Evolutionary conservation across 108 stramenopile species (phyloP).

Genomic region (Nitzschia sp.): DNA sequence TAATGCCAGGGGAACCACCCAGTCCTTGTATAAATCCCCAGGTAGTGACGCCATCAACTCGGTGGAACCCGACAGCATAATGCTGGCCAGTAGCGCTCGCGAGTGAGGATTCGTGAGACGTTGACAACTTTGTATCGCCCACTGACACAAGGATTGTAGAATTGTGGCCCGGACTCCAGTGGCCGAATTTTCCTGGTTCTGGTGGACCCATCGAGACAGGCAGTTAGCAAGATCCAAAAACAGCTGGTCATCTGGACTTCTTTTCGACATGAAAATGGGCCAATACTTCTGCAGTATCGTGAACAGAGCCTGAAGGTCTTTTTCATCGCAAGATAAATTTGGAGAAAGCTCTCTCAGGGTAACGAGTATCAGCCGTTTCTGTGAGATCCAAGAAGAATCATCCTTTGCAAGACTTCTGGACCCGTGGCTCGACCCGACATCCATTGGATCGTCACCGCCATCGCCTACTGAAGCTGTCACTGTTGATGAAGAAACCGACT

Average conservation of each 20-base stretch:
- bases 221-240: slow-evolving; percentile 29
- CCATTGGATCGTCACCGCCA: not conserved
- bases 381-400: slow-evolving; percentile 28
- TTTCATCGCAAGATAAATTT: not conserved
- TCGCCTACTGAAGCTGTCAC: not conserved
- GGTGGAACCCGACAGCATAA: slow-evolving; percentile 2
- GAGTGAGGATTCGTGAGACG: slow-evolving; percentile 16
- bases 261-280: slow-evolving; percentile 5
- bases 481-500: not conserved
- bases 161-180: not conserved
- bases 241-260: slow-evolving; percentile 11
- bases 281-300: slow-evolving; percentile 13
- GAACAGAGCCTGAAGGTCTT: slow-evolving; percentile 1
- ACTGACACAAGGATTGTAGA: slow-evolving; percentile 11
- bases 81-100: slow-evolving; percentile 16
- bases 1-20: slow-evolving; percentile 23
- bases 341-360: slow-evolving; percentile 27
- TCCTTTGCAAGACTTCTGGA: not conserved
- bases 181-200: not conserved
- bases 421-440: not conserved
- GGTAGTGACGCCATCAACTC: not conserved
- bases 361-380: slow-evolving; percentile 18
- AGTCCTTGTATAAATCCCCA: slow-evolving; percentile 18
- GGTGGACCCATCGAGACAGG: slow-evolving; percentile 19
- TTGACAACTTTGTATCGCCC: slow-evolving; percentile 20